Evolutionary conservation across 495 filamentous ascomycete genomes (phyloP).

Genomic region (Aspergillus mulundensis): DNA sequence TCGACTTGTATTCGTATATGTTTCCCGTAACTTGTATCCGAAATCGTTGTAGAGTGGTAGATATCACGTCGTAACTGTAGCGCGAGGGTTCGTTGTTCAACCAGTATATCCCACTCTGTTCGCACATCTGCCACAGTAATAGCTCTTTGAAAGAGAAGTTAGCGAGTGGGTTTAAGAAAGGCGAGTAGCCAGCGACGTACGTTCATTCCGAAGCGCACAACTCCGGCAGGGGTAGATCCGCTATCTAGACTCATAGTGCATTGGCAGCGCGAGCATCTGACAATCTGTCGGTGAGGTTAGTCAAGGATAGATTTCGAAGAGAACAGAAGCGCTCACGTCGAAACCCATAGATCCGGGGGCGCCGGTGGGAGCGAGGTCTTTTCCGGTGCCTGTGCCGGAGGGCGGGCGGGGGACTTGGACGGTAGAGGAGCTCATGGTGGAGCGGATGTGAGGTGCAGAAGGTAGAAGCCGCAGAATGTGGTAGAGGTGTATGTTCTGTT

Average conservation of each 20-base stretch:
- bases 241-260: conserved; percentile 42
- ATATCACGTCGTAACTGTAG: background rate
- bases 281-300: conserved; percentile 16
- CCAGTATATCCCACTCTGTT: conserved; percentile 64
- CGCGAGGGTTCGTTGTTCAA: conserved; percentile 35
- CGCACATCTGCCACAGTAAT: conserved; percentile 74
- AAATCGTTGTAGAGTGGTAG: background rate
- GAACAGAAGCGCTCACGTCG: conserved; percentile 13
- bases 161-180: no score
- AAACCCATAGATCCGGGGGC: conserved; percentile 21
- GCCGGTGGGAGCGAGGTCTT: conserved; percentile 18
- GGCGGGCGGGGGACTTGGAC: conserved; percentile 35
- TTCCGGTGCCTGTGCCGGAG: conserved; percentile 16
- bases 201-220: conserved; percentile 70
- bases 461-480: background rate
- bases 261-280: conserved; percentile 49
- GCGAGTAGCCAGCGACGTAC: no score
- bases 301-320: background rate
- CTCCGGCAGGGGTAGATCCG: conserved; percentile 40
- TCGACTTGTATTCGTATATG: background rate
- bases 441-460: background rate
- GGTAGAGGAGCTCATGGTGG: conserved; percentile 37
- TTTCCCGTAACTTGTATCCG: background rate
- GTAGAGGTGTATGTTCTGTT: background rate
- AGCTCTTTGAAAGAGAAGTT: conserved; percentile 35